Percentiles rank a stretch among this genome's conserved stretches.
Evolutionary conservation across 345 rosid genomes (phyloP).

Genomic region (Mangifera indica): DNA sequence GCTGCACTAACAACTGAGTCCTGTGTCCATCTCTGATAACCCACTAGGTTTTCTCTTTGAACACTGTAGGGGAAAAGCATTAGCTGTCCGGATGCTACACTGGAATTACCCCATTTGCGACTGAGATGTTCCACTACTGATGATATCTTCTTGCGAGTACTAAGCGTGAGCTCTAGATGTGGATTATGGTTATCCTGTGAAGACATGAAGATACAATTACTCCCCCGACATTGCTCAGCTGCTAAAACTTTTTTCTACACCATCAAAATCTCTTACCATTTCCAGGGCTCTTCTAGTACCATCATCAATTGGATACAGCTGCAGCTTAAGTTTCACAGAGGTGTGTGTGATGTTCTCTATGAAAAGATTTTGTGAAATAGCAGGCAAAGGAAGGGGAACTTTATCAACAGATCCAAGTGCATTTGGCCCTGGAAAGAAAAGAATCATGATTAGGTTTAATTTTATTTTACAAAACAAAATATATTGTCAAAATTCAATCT

Average conservation of each 20-base stretch:
- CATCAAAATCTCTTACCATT: slow-evolving; percentile 56
- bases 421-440: slow-evolving; percentile 39
- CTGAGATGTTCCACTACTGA: slow-evolving; percentile 90
- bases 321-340: slow-evolving; percentile 82
- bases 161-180: slow-evolving; percentile 93
- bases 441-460: slow-evolving; percentile 10
- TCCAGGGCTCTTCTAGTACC: slow-evolving; percentile 80
- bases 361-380: slow-evolving; percentile 48
- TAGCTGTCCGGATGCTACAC: slow-evolving; percentile 75
- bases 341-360: slow-evolving; percentile 46
- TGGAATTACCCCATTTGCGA: slow-evolving; percentile 94
- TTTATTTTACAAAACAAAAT: slow-evolving; percentile 21
- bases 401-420: slow-evolving; percentile 42
- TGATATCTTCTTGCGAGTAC: slow-evolving; percentile 89
- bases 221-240: slow-evolving; percentile 14
- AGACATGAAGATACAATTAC: slow-evolving; percentile 31
- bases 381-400: slow-evolving; percentile 37
- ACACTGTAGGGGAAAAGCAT: slow-evolving; percentile 74
- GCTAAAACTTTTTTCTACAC: slow-evolving; percentile 19
- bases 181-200: slow-evolving; percentile 93
- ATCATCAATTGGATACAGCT: slow-evolving; percentile 94
- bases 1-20: slow-evolving; percentile 70
- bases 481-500: slow-evolving; percentile 23
- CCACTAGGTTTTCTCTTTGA: slow-evolving; percentile 57
- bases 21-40: slow-evolving; percentile 73